Conservation (phyloP, 169 alveolate species). For the Babesia caballi region DNA sequence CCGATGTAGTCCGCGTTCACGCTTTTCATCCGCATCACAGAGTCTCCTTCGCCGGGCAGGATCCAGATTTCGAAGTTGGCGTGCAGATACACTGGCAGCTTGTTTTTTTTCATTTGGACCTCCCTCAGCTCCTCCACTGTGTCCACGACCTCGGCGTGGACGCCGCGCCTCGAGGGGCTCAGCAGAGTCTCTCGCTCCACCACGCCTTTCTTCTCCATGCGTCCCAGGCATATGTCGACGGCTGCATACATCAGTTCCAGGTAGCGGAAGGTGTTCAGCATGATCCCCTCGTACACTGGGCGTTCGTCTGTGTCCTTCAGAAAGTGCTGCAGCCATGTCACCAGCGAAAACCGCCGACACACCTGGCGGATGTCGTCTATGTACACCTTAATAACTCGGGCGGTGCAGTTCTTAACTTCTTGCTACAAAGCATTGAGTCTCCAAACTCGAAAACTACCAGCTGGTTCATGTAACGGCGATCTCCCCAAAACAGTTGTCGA, state of each 20-base stretch:
- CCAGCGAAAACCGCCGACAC: neutral
- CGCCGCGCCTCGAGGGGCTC: neutral
- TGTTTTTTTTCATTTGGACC: constrained; percentile 77
- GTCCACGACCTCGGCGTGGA: neutral
- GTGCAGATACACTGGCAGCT: constrained; percentile 69
- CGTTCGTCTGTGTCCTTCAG: constrained; percentile 55
- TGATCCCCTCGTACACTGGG: constrained; percentile 72
- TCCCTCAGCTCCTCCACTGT: constrained; percentile 51
- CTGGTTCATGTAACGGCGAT: constrained; percentile 56
- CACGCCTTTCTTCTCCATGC: constrained; percentile 12
- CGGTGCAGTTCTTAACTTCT: constrained; percentile 35
- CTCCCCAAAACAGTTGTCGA: constrained; percentile 41
- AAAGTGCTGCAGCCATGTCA: constrained; percentile 36
- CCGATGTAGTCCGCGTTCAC: constrained; percentile 91
- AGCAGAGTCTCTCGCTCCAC: neutral
- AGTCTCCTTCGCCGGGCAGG: constrained; percentile 72
- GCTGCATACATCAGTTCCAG: constrained; percentile 73
- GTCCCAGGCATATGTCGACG: constrained; percentile 54
- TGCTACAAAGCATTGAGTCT: constrained; percentile 11
- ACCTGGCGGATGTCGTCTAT: constrained; percentile 65
- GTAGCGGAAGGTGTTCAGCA: constrained; percentile 74
- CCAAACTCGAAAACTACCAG: constrained; percentile 7
- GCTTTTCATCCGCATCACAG: constrained; percentile 83
- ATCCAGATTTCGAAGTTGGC: constrained; percentile 68
- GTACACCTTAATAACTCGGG: constrained; percentile 30